Percentiles rank a stretch among this genome's conserved stretches.
Conservation (phyloP, 352 stramenopile genomes). For the Globisporangium irregulare region DNA sequence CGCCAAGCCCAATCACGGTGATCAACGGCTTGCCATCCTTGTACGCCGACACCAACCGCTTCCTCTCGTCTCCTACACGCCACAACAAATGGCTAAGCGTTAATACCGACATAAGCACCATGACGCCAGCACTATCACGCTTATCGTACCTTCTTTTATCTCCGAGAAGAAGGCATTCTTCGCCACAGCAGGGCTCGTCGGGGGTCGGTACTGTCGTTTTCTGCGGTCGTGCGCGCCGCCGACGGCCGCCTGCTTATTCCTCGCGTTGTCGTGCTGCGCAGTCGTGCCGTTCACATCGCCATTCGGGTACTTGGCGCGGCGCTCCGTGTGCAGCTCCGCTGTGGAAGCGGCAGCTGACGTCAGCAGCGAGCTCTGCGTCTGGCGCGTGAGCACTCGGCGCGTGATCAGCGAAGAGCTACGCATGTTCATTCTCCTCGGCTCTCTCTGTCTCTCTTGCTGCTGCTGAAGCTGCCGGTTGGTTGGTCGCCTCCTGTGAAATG, state of each 20-base stretch:
- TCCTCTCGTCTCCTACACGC: constrained; percentile 33
- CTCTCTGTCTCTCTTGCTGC: background rate
- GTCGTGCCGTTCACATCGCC: background rate
- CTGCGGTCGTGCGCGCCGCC: constrained; percentile 14
- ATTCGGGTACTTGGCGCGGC: constrained; percentile 13
- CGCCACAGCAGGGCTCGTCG: background rate
- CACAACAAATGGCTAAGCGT: background rate
- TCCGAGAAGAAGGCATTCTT: constrained; percentile 16
- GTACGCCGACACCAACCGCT: constrained; percentile 46
- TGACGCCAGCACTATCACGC: background rate
- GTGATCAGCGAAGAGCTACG: constrained; percentile 17
- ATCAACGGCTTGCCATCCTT: constrained; percentile 86
- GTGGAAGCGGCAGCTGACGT: background rate
- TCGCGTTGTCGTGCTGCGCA: background rate
- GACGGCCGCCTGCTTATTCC: background rate
- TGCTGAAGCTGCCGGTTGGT: background rate
- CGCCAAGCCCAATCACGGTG: constrained; percentile 82
- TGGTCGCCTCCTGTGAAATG: background rate
- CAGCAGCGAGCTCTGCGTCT: constrained; percentile 3
- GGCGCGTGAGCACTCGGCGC: constrained; percentile 14
- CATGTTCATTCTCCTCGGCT: constrained; percentile 10
- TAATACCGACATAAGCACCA: background rate
- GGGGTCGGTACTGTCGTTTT: constrained; percentile 19
- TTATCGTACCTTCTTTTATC: constrained; percentile 11
- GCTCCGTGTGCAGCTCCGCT: constrained; percentile 17